Evolutionary conservation across 2,329 filamentous ascomycete genomes (phyloP), one percentile per base, ranked within the genome.

Genomic region (Colletotrichum sidae): DNA sequence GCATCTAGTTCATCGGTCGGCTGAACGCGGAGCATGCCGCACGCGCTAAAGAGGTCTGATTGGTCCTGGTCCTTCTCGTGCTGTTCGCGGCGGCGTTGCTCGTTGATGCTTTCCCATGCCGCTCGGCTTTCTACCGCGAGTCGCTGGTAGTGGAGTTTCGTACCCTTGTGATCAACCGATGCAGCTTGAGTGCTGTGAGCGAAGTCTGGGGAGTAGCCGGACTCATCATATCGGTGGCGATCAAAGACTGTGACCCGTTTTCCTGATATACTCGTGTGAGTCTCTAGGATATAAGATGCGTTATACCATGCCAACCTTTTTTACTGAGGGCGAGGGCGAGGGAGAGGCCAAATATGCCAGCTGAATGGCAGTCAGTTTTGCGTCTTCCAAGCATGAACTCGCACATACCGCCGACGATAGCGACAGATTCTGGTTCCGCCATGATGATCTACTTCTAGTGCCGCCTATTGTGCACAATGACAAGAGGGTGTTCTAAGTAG

Each of bases 1-100:
- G 57, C 60, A 2, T 68, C 68, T 5, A 73, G 64, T 6, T 65
- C 49, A 6, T 55, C 67, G 0, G 68, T 47, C 1, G 71, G 71
- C 59, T 73, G 71, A 4, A 72, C 71, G 8, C 71, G 71, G 6
- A 73, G 69, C 71, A 73, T 73, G n/a, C 71, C 71, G 39, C 67
- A 67, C 11, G 46, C 58, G 12, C 67, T 64, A 25, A 73, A 72
- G 8, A 72, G 61, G 3, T 61, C 60, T 2, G 46, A 51, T 10
- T n/a, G 57, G 2, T 60, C 59, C 12, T n/a, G 57, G 2, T 60
- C 59, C 12, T 69, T 11, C 41, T 52, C 49, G 6, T 49, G 33
- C 8, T 50, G 35, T 8, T 64, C 60, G 3, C 33, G 9, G 35
- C 4, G 42, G 9, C 60, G 55, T 4, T 38, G 25, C 41, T 53